Percentiles rank a stretch among this genome's conserved stretches.
Evolutionary conservation across 352 stramenopile species (phyloP).

Genomic region (Saprolegnia diclina): DNA sequence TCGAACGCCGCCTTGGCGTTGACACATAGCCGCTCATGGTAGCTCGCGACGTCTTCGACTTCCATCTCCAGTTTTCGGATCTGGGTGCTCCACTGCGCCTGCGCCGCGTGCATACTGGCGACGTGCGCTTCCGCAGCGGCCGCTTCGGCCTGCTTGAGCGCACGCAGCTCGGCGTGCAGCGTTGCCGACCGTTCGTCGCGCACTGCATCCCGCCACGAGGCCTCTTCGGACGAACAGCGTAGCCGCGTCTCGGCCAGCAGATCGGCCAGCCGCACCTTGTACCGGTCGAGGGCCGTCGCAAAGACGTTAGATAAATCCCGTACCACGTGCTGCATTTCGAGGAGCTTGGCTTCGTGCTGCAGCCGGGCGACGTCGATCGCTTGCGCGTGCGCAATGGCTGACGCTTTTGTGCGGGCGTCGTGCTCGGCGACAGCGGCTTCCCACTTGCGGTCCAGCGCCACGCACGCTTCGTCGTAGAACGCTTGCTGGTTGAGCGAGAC

Average conservation of each 20-base stretch:
- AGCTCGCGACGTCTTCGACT: slow-evolving; percentile 4
- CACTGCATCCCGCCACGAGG: neutral
- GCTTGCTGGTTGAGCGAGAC: slow-evolving; percentile 14
- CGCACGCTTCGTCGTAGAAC: slow-evolving; percentile 14
- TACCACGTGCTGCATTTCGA: neutral
- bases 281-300: neutral
- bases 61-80: neutral
- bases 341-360: neutral
- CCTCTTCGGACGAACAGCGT: neutral
- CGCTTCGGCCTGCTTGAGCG: neutral
- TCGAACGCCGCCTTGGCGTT: neutral
- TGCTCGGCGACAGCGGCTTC: neutral
- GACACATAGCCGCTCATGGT: neutral
- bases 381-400: neutral
- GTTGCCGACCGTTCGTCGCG: neutral
- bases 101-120: neutral
- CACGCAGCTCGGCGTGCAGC: neutral
- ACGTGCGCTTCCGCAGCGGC: neutral
- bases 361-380: neutral
- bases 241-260: neutral
- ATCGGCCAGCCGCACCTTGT: neutral
- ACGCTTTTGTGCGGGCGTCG: neutral
- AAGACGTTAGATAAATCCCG: neutral
- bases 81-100: neutral
- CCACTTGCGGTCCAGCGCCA: neutral